Evolutionary conservation across 345 rosid species (phyloP).

Genomic region (Sapria himalayana): DNA sequence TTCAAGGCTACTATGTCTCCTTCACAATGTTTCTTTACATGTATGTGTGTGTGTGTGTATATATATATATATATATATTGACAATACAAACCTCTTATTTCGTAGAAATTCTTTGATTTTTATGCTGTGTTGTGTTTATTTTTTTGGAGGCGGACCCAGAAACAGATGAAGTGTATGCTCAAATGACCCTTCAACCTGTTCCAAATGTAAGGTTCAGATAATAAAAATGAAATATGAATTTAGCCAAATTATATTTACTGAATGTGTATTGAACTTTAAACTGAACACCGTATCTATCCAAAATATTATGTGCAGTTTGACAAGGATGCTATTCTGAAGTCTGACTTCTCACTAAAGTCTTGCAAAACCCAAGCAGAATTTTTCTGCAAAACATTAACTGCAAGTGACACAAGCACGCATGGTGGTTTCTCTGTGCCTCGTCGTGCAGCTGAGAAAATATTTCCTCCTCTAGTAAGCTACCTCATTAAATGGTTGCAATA

Average conservation of each 20-base stretch:
- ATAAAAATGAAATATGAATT: slow-evolving; percentile 8
- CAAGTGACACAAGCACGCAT: slow-evolving; percentile 96
- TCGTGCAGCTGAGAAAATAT: slow-evolving; percentile 85
- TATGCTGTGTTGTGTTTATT: slow-evolving; percentile 10
- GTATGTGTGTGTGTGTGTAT: slow-evolving; percentile 15
- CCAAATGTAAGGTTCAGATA: slow-evolving; percentile 25
- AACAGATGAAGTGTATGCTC: slow-evolving; percentile 94
- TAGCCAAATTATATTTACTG: neutral
- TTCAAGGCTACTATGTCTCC: slow-evolving; percentile 64
- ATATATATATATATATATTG: neutral
- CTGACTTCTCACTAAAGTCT: slow-evolving; percentile 66
- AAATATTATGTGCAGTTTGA: slow-evolving; percentile 45
- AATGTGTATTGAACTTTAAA: neutral
- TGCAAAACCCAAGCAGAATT: slow-evolving; percentile 60
- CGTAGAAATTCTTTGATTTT: slow-evolving; percentile 6
- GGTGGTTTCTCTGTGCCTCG: slow-evolving; percentile 98
- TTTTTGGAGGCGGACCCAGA: slow-evolving; percentile 71
- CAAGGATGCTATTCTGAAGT: slow-evolving; percentile 65
- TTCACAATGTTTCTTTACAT: slow-evolving; percentile 64
- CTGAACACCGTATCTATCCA: slow-evolving; percentile 6
- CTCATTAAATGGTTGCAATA: too few species aligned
- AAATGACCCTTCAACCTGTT: slow-evolving; percentile 90
- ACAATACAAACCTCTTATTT: too few species aligned
- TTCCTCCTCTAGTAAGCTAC: slow-evolving; percentile 58
- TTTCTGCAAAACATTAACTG: slow-evolving; percentile 88